Percentiles rank a stretch among this genome's conserved stretches.
These are phyloP conservation scores for Peniophora sp. DNA, from an alignment of 1,284 basidiomycete genomes.

Conservation along the genomic window DNA sequence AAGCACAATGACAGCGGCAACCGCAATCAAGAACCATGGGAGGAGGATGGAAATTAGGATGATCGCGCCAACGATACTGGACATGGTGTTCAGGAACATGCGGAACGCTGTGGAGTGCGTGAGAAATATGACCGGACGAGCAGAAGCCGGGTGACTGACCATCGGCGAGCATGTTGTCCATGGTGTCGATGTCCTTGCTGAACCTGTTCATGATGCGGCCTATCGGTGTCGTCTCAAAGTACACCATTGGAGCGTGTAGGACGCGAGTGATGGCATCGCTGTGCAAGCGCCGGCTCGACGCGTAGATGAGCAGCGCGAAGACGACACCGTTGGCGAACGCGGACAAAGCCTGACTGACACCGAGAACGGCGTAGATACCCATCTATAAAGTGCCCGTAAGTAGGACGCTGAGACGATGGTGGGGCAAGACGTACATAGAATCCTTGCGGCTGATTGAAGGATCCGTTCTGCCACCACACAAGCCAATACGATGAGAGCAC, in stretches of 20 bases:
- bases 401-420: background rate
- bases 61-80: constrained; percentile 64
- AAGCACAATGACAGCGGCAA: constrained; percentile 48
- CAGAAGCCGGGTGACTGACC: constrained; percentile 4
- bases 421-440: constrained; percentile 45
- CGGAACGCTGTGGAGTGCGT: constrained; percentile 56
- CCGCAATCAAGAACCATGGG: constrained; percentile 80
- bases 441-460: constrained; percentile 43
- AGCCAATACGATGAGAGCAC: constrained; percentile 69
- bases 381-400: constrained; percentile 34
- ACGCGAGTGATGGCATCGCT: constrained; percentile 51
- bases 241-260: constrained; percentile 75
- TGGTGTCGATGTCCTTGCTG: constrained; percentile 79
- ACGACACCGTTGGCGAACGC: constrained; percentile 47
- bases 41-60: constrained; percentile 73
- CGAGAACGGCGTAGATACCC: constrained; percentile 58
- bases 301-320: constrained; percentile 55
- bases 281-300: constrained; percentile 52
- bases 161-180: constrained; percentile 70
- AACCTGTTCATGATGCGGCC: constrained; percentile 88
- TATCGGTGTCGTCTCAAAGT: constrained; percentile 87
- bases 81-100: constrained; percentile 62
- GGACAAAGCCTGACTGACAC: constrained; percentile 39
- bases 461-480: constrained; percentile 64
- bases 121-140: background rate